Percentiles rank a stretch among this genome's conserved stretches.
Evolutionary conservation across 345 rosid genomes (phyloP).

Genomic region (Lepidium africanum): DNA sequence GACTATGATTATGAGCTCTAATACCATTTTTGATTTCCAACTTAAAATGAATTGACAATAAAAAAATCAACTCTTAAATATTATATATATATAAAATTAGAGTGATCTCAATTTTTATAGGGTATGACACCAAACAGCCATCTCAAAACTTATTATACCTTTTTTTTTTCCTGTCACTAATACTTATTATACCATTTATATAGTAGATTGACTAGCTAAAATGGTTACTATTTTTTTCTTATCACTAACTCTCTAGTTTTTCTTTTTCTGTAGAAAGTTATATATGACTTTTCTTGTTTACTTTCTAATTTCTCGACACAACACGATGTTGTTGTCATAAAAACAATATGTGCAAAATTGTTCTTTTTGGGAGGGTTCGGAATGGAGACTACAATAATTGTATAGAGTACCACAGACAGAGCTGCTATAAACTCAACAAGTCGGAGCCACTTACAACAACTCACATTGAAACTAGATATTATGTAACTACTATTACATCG

Average conservation of each 20-base stretch:
- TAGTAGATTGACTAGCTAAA: background rate
- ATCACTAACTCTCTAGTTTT: too few relatives aligned
- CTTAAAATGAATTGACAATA: too few relatives aligned
- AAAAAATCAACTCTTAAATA: too few relatives aligned
- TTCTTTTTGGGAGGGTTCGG: background rate
- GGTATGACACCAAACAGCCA: too few relatives aligned
- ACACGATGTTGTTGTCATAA: background rate
- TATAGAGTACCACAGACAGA: background rate
- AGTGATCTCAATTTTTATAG: too few relatives aligned
- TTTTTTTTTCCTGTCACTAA: too few relatives aligned
- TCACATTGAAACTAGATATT: conserved; percentile 15
- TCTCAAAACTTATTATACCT: too few relatives aligned
- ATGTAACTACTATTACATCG: conserved; percentile 17
- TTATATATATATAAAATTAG: too few relatives aligned
- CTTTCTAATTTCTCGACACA: background rate
- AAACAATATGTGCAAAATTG: background rate
- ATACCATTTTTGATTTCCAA: too few relatives aligned
- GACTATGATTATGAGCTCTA: too few relatives aligned
- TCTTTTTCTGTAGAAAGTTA: background rate
- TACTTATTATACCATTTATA: background rate
- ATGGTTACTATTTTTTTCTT: background rate
- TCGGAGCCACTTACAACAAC: background rate
- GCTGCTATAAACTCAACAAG: background rate
- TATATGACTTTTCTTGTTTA: background rate
- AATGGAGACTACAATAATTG: conserved; percentile 8